Base-by-base conservation (phyloP, 2,329 filamentous ascomycete genomes). In the Botryosphaeria dothidea region DNA sequence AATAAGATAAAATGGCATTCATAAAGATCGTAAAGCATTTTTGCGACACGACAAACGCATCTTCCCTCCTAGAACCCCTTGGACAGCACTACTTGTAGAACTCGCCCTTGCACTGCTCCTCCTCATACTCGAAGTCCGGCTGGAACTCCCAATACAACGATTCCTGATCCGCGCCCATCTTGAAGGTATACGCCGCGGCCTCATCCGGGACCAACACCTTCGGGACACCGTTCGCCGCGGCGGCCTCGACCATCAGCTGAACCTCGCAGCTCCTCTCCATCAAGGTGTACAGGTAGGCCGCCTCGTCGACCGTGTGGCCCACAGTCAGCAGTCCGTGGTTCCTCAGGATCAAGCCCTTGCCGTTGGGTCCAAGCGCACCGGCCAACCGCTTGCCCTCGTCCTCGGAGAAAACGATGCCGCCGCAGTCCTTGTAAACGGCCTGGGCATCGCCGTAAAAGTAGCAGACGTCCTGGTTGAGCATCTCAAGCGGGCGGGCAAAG, bases 241-340 rank as follows among this genome's bases (percentile, higher is more conserved):
- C 89, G 0, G 89, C 88, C 77, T 92, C 90, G 41, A 88, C 86
- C 69, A 84, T 79, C 60, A 92, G 78, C 78, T 92, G 90, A 34
- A 90, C 84, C 64, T 86, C 83, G 73, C 90, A 92, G 52, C 85
- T 87, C 56, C 88, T 82, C 75, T 92, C 90, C 74, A 92, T 82
- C 49, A 90, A 77, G 0, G 86, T 87, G 72, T 91, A 90, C 60
- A 92, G 75, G 74, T 88, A 92, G 0, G 87, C 87, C 1, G 90
- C 90, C 75, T 92, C 90, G 72, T 92, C 90, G 2, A 92, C 90
- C 0, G 90, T 92, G 6, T 75, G 71, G 3, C 90, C 90, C 0
- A 91, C 89, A 0, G 88, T 91, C 58, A 92, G 76, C 38, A 93
- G 78, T 0, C 90, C 90, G 75, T 92, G 90, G 73, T 92, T 92